phyloP scores from a whole-genome alignment of 352 stramenopile species.

The Globisporangium viniferum region DNA sequence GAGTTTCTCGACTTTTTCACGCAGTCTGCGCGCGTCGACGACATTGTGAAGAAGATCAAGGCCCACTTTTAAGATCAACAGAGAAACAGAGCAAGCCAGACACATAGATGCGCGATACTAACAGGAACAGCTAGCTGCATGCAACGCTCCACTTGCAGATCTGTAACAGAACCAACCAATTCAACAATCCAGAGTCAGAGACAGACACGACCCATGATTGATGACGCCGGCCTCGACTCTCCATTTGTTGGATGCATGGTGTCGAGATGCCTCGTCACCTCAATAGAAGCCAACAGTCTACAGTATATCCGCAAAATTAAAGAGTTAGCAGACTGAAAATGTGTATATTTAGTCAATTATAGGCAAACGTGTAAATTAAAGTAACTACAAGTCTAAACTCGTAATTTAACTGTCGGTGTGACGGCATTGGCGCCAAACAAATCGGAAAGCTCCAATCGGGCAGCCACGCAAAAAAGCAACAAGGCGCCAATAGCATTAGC shows the following conservation, averaged over 20 bases:
- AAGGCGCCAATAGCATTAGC: not conserved
- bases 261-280: too few species aligned
- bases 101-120: conserved; percentile 5
- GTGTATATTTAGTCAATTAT: too few species aligned
- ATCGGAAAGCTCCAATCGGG: conserved; percentile 1
- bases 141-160: not conserved
- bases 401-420: not conserved
- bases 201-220: not conserved
- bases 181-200: not conserved
- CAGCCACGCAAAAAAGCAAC: conserved; percentile 6
- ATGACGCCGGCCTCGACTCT: too few species aligned
- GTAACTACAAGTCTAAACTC: too few species aligned
- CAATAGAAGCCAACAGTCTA: too few species aligned
- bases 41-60: conserved; percentile 95
- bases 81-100: not conserved
- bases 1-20: conserved; percentile 99
- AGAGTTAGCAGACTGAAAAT: too few species aligned
- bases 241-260: too few species aligned
- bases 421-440: conserved; percentile 1
- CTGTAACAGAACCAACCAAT: not conserved
- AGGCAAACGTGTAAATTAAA: too few species aligned
- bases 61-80: conserved; percentile 42
- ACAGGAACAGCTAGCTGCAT: not conserved
- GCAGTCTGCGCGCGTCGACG: conserved; percentile 93
- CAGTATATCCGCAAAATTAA: too few species aligned